Percentiles rank a stretch among this genome's conserved stretches.
Conservation (phyloP, 1,284 basidiomycete species). For the Pholiota adiposa region DNA sequence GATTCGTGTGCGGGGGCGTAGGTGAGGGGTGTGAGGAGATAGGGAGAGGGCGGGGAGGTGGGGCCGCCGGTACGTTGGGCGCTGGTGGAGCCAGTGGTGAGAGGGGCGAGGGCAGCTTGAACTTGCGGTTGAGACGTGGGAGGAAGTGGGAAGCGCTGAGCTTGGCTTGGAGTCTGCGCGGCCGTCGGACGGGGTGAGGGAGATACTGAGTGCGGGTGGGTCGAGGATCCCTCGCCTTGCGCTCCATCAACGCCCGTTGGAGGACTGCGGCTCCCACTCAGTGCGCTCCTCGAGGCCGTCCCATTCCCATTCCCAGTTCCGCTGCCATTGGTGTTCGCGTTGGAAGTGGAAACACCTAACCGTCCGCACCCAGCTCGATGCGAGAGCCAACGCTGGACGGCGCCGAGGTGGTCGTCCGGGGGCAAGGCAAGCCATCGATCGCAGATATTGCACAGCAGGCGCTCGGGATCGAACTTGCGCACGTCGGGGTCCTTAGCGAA, state of each 20-base stretch:
- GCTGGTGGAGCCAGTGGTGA: neutral
- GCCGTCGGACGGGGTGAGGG: too few relatives aligned
- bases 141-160: too few relatives aligned
- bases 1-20: constrained; percentile 61
- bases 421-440: constrained; percentile 65
- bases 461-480: constrained; percentile 71
- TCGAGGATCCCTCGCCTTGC: too few relatives aligned
- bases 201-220: too few relatives aligned
- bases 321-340: neutral
- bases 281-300: neutral
- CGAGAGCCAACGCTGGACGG: constrained; percentile 56
- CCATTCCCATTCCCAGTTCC: neutral
- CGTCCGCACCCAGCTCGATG: constrained; percentile 51
- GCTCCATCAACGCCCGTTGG: too few relatives aligned
- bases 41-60: constrained; percentile 42
- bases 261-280: too few relatives aligned
- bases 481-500: constrained; percentile 68
- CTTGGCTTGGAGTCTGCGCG: too few relatives aligned
- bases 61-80: constrained; percentile 23
- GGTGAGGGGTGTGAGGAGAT: constrained; percentile 54
- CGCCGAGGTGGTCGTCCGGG: constrained; percentile 54
- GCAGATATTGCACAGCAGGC: constrained; percentile 69
- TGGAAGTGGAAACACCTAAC: too few relatives aligned
- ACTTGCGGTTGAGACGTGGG: too few relatives aligned
- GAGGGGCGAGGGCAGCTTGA: neutral